Conservation (phyloP, 345 rosid species). For the Boechera divaricarpa region DNA sequence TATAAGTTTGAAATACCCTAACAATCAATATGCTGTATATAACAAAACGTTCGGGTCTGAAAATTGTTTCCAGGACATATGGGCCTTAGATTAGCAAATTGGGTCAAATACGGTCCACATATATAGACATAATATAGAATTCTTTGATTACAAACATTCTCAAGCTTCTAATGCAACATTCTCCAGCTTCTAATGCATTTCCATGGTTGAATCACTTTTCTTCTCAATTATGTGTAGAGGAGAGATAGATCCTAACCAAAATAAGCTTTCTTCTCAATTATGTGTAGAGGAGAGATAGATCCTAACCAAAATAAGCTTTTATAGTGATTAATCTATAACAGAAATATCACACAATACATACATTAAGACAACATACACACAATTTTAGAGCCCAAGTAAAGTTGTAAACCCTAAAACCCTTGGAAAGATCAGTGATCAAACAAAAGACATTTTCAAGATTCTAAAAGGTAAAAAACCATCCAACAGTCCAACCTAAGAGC, state of each 20-base stretch:
- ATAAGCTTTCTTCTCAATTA: background rate
- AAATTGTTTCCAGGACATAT: background rate
- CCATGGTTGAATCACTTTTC: background rate
- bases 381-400: constrained; percentile 1
- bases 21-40: background rate
- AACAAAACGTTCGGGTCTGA: background rate
- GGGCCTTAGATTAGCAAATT: background rate
- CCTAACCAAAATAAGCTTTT: background rate
- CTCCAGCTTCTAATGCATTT: constrained; percentile 6
- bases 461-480: constrained; percentile 78
- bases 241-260: constrained; percentile 4
- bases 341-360: constrained; percentile 26
- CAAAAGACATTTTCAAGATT: constrained; percentile 27
- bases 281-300: constrained; percentile 2
- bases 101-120: background rate
- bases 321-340: background rate
- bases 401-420: constrained; percentile 12
- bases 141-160: background rate
- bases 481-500: constrained; percentile 92
- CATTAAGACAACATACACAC: constrained; percentile 21
- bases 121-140: background rate
- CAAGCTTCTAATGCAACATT: background rate
- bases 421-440: constrained; percentile 14
- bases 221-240: background rate
- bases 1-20: background rate